Base-by-base conservation (phyloP, 108 stramenopile species). In the Mayamaea pseudoterrestris region DNA sequence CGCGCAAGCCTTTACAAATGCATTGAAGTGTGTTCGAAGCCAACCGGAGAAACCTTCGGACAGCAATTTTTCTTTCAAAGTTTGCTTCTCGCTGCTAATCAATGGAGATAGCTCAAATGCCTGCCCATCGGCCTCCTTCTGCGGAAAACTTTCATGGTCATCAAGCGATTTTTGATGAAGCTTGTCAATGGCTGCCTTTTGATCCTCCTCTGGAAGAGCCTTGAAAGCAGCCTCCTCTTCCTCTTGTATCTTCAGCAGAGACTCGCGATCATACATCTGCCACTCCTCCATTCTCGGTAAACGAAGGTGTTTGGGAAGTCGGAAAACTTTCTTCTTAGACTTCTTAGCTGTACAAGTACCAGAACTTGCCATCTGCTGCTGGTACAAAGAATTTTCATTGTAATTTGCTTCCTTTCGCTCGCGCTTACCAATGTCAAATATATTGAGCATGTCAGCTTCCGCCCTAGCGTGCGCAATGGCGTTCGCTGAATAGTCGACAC, bases 231-330 rank as follows among this genome's bases (percentile, higher is more conserved):
- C 44, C 50, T 90, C 83, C 49, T 90, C 87, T 40, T 80, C 60
- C 43, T 89, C 84, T 53, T 90, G 87, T 42, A 93, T 70, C 36
- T 69, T 79, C 26, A 75, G 48, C 41, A 95, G 53, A 14, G 85
- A 61, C 29, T 62, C 77, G 27, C 74, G 65, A 50, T 93, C 81
- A 49, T 72, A 95, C 84, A 94, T 93, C 58, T 94, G 94, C 88
- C 92, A 95, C 50, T 98, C 96, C 51, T 95, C 94, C 78, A 95
- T 78, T 46, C 90, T 47, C 5, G 91, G 92, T 14, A 97, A 70
- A 26, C 96, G 71, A 53, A 95, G 39, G 41, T 77, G 73, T 55
- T 82, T 86, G 6, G 96, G 96, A n/a, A 97, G 64, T 35, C 69
- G 73, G 30, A 86, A 58, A 29, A 70, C 68, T 55, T 81, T 79